Evolutionary conservation across 1,139 yeast species (phyloP).

Genomic region (Kodamaea alishanica): DNA sequence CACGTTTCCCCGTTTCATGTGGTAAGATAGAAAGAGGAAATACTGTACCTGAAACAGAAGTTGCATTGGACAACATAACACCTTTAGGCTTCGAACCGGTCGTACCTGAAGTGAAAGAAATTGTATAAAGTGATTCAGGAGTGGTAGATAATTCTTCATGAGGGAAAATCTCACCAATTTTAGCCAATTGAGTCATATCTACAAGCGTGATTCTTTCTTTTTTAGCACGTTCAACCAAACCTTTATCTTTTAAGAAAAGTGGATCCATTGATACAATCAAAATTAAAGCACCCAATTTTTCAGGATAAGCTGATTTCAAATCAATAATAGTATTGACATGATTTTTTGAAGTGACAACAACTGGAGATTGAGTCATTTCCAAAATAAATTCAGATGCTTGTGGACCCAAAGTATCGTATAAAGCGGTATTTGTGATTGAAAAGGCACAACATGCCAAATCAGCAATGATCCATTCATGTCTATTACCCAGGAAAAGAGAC

Average conservation of each 20-base stretch:
- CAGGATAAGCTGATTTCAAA: conserved; percentile 17
- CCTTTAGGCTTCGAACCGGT: conserved; percentile 72
- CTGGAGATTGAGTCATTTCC: conserved; percentile 22
- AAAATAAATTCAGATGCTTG: conserved; percentile 21
- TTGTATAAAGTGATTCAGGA: conserved; percentile 55
- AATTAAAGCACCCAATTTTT: conserved; percentile 16
- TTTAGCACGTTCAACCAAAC: conserved; percentile 13
- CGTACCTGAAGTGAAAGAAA: conserved; percentile 77
- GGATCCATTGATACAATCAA: conserved; percentile 24
- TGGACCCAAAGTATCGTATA: conserved; percentile 27
- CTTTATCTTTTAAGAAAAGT: conserved; percentile 13
- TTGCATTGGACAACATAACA: conserved; percentile 56
- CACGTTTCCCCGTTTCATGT: conserved; percentile 8
- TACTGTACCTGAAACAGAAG: conserved; percentile 49
- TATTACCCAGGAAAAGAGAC: conserved; percentile 20
- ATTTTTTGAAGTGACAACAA: conserved; percentile 17
- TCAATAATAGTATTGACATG: conserved; percentile 16
- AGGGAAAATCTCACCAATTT: conserved; percentile 50
- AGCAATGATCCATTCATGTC: conserved; percentile 24
- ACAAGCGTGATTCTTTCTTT: conserved; percentile 10
- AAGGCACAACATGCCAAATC: conserved; percentile 20
- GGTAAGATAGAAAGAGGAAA: conserved; percentile 20
- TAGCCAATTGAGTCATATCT: conserved; percentile 51
- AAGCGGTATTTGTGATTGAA: conserved; percentile 25
- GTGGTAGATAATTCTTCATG: conserved; percentile 47